These are phyloP conservation scores for Yamadazyma spencermartinsiae DNA, from an alignment of 1,139 yeast genomes.

Conservation along the genomic window DNA sequence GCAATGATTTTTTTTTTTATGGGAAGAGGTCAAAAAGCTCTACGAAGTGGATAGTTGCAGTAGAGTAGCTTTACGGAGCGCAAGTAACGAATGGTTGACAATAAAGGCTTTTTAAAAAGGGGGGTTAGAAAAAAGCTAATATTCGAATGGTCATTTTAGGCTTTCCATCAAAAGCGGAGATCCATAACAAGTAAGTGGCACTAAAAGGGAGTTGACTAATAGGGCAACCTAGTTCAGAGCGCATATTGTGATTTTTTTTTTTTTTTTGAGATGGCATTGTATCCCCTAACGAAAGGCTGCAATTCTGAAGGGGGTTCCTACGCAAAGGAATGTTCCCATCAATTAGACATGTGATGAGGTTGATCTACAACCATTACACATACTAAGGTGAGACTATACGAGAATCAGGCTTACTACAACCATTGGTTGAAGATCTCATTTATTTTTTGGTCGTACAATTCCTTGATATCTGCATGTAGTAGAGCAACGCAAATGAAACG, in stretches of 20 bases:
- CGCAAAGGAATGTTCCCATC: too few relatives aligned
- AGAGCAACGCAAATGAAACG: too few relatives aligned
- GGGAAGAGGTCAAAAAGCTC: too few relatives aligned
- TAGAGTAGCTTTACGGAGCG: too few relatives aligned
- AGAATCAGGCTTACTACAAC: background rate
- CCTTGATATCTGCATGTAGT: too few relatives aligned
- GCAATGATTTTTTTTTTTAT: too few relatives aligned
- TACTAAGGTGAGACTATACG: too few relatives aligned
- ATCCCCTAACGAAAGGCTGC: background rate
- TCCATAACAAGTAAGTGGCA: slow-evolving; percentile 5
- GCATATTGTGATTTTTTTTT: background rate
- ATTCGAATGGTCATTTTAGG: slow-evolving; percentile 1
- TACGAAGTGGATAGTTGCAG: too few relatives aligned
- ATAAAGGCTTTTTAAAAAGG: background rate
- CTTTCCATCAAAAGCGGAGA: slow-evolving; percentile 3
- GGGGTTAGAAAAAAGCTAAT: slow-evolving; percentile 1
- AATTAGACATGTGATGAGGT: background rate
- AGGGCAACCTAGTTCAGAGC: background rate
- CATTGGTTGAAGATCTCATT: too few relatives aligned
- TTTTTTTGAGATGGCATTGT: background rate
- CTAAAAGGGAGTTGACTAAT: background rate
- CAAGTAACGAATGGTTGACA: background rate
- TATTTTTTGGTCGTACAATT: too few relatives aligned
- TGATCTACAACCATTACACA: background rate
- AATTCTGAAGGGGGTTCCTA: background rate